Conservation (phyloP, 805 yeast genomes). For the Kockiozyma suomiensis region DNA sequence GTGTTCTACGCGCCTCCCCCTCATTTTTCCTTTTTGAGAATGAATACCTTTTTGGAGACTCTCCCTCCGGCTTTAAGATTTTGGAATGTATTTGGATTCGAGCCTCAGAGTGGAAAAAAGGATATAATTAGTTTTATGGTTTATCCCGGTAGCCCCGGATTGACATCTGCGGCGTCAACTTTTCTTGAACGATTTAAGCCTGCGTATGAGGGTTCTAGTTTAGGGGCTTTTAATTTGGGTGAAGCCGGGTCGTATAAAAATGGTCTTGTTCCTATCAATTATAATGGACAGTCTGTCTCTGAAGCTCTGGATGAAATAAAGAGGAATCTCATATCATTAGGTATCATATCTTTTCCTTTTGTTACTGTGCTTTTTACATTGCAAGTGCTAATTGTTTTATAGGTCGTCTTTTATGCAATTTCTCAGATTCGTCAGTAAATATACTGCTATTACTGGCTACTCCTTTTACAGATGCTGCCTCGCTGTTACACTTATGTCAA, state of each 20-base stretch:
- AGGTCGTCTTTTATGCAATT: slow-evolving; percentile 15
- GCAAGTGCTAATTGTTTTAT: not conserved
- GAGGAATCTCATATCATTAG: slow-evolving; percentile 13
- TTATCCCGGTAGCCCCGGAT: slow-evolving; percentile 38
- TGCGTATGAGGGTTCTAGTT: slow-evolving; percentile 43
- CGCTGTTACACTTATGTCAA: slow-evolving; percentile 28
- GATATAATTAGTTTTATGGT: slow-evolving; percentile 40
- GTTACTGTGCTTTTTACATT: not conserved
- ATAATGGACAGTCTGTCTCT: slow-evolving; percentile 2
- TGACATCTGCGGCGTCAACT: slow-evolving; percentile 32
- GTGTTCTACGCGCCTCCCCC: slow-evolving; percentile 38
- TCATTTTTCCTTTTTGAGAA: slow-evolving; percentile 38
- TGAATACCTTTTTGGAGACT: slow-evolving; percentile 40
- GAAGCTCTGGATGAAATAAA: slow-evolving; percentile 27
- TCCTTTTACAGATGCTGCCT: slow-evolving; percentile 30
- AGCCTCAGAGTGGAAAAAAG: slow-evolving; percentile 41
- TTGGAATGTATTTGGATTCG: slow-evolving; percentile 46
- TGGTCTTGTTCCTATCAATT: slow-evolving; percentile 28
- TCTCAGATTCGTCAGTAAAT: slow-evolving; percentile 13
- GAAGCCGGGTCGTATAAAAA: slow-evolving; percentile 23
- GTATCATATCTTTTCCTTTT: not conserved
- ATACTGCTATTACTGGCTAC: slow-evolving; percentile 22
- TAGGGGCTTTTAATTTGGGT: slow-evolving; percentile 39
- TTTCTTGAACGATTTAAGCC: slow-evolving; percentile 38
- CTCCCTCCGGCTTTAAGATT: slow-evolving; percentile 45